phyloP scores from a whole-genome alignment of 1,284 basidiomycete species.

The Rhodotorula sp. region DNA sequence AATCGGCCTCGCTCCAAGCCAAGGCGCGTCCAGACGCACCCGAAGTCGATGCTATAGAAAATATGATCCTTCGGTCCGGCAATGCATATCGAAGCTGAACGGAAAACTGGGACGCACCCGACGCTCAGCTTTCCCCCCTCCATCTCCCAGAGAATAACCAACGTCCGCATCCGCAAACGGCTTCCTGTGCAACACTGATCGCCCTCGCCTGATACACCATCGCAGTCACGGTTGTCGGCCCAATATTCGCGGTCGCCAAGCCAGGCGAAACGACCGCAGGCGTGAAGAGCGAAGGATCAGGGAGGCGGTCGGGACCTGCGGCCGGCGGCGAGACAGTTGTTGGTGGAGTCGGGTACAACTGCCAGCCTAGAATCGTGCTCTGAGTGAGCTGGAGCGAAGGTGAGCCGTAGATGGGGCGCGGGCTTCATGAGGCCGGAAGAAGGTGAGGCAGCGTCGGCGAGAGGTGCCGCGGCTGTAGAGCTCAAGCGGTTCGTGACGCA shows the following conservation, averaged over 20 bases:
- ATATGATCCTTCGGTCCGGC: too few species aligned
- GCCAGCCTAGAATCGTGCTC: not conserved
- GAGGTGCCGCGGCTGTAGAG: not conserved
- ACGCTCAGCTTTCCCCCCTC: constrained; percentile 17
- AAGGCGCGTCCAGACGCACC: not conserved
- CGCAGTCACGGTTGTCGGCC: not conserved
- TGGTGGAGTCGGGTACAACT: not conserved
- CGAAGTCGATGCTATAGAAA: not conserved
- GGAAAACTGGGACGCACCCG: constrained; percentile 7
- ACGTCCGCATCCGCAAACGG: constrained; percentile 5
- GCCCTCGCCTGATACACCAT: not conserved
- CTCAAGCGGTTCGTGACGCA: not conserved
- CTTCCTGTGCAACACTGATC: not conserved
- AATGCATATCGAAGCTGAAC: too few species aligned
- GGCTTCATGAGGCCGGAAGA: not conserved
- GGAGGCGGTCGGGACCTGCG: not conserved
- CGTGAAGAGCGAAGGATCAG: too few species aligned
- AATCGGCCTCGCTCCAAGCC: not conserved
- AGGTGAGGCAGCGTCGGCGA: not conserved
- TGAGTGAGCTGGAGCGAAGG: not conserved
- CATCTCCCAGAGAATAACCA: not conserved
- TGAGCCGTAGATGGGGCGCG: not conserved
- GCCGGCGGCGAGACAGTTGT: not conserved
- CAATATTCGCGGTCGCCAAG: too few species aligned
- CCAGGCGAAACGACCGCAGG: too few species aligned